Evolutionary conservation across 106 monocot genomes (phyloP).

Genomic region (Posidonia australis): DNA sequence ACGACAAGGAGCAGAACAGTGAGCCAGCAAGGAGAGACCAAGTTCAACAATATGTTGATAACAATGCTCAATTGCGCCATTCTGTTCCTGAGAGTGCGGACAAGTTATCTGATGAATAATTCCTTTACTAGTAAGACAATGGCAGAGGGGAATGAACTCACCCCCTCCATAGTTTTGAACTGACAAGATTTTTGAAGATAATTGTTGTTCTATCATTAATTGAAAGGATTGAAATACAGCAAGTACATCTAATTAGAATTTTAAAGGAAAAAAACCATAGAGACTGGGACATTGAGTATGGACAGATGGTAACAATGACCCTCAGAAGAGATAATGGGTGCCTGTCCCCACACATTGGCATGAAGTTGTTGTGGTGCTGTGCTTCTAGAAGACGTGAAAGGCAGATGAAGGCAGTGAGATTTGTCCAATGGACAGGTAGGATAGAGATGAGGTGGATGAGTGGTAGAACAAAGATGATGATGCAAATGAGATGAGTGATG

Average conservation of each 20-base stretch:
- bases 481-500: not conserved
- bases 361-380: too few species aligned
- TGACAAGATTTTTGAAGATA: too few species aligned
- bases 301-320: not conserved
- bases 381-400: not conserved
- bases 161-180: too few species aligned
- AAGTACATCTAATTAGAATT: too few species aligned
- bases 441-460: not conserved
- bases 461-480: not conserved
- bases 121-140: not conserved
- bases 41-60: not conserved
- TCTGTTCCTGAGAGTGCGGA: not conserved
- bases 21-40: not conserved
- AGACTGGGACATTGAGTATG: too few species aligned
- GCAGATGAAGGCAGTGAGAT: not conserved
- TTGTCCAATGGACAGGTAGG: too few species aligned
- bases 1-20: not conserved
- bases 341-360: too few species aligned
- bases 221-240: too few species aligned
- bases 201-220: too few species aligned
- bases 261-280: too few species aligned
- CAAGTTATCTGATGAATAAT: not conserved
- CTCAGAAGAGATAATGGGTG: too few species aligned
- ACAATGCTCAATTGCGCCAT: not conserved
- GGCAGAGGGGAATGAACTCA: not conserved